Evolutionary conservation across 202 grass and related monocot genomes (phyloP).

Genomic region (Setaria italica): DNA sequence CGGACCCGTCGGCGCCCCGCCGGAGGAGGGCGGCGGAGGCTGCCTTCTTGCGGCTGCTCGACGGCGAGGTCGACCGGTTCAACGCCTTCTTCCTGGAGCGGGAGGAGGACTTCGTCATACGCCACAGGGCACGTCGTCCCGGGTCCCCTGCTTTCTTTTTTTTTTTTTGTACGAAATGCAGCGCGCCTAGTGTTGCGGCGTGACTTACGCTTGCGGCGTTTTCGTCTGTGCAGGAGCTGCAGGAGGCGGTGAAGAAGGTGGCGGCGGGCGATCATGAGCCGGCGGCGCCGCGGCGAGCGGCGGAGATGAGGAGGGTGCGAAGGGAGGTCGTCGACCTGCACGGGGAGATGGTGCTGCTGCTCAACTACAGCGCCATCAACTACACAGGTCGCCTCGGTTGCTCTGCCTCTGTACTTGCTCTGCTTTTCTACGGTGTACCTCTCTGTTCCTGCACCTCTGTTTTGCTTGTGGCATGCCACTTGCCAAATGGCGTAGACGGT

Average conservation of each 20-base stretch:
- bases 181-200: too few relatives aligned
- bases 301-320: conserved; percentile 56
- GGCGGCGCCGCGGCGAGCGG: neutral
- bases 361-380: conserved; percentile 82
- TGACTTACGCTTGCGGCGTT: neutral
- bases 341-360: conserved; percentile 82
- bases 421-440: neutral
- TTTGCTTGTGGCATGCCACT: neutral
- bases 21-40: conserved; percentile 31
- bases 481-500: too few relatives aligned
- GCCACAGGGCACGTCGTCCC: conserved; percentile 48
- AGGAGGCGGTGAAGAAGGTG: conserved; percentile 57
- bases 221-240: conserved; percentile 57
- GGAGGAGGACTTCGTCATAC: conserved; percentile 91
- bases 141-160: neutral
- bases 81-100: conserved; percentile 88
- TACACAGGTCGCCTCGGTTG: conserved; percentile 62
- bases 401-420: neutral
- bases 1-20: neutral
- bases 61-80: conserved; percentile 76
- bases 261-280: neutral
- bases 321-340: conserved; percentile 79
- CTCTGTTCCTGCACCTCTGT: neutral
- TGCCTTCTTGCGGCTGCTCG: conserved; percentile 56
- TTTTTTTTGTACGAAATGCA: neutral